Evolutionary conservation across 805 yeast species (phyloP).

Genomic region (Saccharomyces paradoxus): DNA sequence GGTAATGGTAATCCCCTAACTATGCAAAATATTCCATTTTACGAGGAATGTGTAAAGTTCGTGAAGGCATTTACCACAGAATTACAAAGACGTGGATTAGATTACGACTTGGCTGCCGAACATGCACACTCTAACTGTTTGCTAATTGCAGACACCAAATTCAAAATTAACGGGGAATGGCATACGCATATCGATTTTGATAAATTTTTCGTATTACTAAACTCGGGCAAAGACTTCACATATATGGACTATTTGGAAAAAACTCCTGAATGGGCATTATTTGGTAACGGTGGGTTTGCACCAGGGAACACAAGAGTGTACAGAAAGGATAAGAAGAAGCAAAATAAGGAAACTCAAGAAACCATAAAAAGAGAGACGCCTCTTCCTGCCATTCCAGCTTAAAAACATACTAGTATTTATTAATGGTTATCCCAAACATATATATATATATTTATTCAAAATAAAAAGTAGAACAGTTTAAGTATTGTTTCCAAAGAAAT

Average conservation of each 20-base stretch:
- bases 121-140: conserved; percentile 95
- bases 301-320: conserved; percentile 71
- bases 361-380: neutral
- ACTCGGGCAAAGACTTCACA: conserved; percentile 54
- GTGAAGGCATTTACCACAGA: conserved; percentile 57
- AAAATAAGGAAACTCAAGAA: conserved; percentile 2
- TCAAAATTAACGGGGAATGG: conserved; percentile 69
- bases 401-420: neutral
- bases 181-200: conserved; percentile 81
- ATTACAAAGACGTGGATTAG: conserved; percentile 55
- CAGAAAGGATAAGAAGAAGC: conserved; percentile 44
- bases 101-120: conserved; percentile 83
- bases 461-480: neutral
- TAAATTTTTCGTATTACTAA: conserved; percentile 61
- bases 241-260: conserved; percentile 73
- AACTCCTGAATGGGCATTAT: conserved; percentile 87
- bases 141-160: conserved; percentile 66
- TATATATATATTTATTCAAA: neutral
- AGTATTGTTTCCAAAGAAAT: neutral
- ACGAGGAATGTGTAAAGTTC: conserved; percentile 77
- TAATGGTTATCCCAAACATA: neutral
- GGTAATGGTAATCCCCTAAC: conserved; percentile 84
- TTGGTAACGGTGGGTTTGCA: conserved; percentile 88
- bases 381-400: neutral
- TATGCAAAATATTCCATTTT: conserved; percentile 92